Evolutionary conservation across 2,329 filamentous ascomycete genomes (phyloP), one percentile per base, ranked within the genome.

Genomic region (Fusarium sororula): DNA sequence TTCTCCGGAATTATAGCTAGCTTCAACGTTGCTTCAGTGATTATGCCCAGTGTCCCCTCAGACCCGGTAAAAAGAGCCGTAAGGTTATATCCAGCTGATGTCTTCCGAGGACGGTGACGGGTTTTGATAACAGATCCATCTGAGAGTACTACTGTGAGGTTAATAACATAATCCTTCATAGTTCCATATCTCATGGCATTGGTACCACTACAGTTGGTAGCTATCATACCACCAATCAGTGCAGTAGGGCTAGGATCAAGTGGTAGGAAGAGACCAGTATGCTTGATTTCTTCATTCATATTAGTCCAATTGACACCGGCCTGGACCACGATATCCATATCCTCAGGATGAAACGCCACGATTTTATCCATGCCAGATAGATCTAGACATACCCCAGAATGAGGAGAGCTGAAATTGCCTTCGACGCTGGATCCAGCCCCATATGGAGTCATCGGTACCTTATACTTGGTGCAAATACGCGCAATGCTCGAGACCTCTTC

Each of bases 121-220:
- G 92, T 94, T 78, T 93, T 93, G 80, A 94, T 90, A 24, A 84
- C 67, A 0, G 86, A 87, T 2, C 92, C 92, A 78, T 94, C 91
- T 2, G 92, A 89, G 47, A 94, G 84, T 0, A 94, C 92, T 1
- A 93, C 91, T 0, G 91, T 94, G 30, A 94, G 80, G 71, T 91
- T 92, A 66, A 94, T 84, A 3, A 94, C 92, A 86, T 91, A 94
- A 72, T 94, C 92, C 74, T 92, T 92, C 92, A 94, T 94, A 0
- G 92, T 93, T 0, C 92, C 92, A 77, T 94, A 94, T 58, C 91
- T 84, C 64, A 88, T 85, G 3, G 88, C 88, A 73, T 90, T 90
- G 1, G 88, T 90, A 0, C 88, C 88, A 60, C 85, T 90, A 82
- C 92, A 94, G 60, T 91, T 92, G 2, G 91, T 93, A 0, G 90